Evolutionary conservation across 768 basidiomycete genomes (phyloP).

Genomic region (Tylopilus sp.): DNA sequence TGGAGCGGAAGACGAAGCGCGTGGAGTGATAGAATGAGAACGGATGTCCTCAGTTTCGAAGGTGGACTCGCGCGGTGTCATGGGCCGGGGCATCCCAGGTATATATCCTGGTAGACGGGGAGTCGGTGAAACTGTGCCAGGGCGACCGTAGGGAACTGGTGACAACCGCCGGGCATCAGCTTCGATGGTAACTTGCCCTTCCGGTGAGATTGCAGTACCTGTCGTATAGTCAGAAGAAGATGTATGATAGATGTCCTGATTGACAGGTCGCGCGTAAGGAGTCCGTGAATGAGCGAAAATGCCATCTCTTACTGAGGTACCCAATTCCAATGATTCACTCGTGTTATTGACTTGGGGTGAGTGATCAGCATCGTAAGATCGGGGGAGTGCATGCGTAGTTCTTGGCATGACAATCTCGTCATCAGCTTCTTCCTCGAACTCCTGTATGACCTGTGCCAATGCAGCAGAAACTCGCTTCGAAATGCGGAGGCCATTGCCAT

Average conservation of each 20-base stretch:
- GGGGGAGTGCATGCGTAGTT: conserved; percentile 46
- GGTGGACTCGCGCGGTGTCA: conserved; percentile 76
- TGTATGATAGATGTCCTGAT: conserved; percentile 29
- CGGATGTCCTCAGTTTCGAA: conserved; percentile 70
- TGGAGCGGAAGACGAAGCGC: conserved; percentile 65
- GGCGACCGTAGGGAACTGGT: conserved; percentile 53
- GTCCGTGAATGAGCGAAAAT: conserved; percentile 5
- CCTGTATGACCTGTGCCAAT: conserved; percentile 70
- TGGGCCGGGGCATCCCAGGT: conserved; percentile 87
- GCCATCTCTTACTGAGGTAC: conserved; percentile 24
- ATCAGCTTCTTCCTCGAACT: conserved; percentile 70
- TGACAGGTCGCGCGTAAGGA: conserved; percentile 18
- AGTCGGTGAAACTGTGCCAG: conserved; percentile 46
- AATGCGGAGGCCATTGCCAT: conserved; percentile 20
- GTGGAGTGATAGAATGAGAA: conserved; percentile 69
- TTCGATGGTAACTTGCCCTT: conserved; percentile 48
- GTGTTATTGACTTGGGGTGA: conserved; percentile 17
- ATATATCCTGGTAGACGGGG: conserved; percentile 76
- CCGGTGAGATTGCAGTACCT: conserved; percentile 69
- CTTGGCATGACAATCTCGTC: conserved; percentile 78
- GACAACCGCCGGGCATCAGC: conserved; percentile 53
- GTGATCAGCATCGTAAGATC: conserved; percentile 30
- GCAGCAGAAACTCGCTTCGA: conserved; percentile 68
- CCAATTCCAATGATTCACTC: conserved; percentile 16
- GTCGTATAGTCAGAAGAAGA: conserved; percentile 49